These are phyloP conservation scores for Pterulicium gracile DNA, from an alignment of 1,284 basidiomycete genomes.

Conservation along the genomic window DNA sequence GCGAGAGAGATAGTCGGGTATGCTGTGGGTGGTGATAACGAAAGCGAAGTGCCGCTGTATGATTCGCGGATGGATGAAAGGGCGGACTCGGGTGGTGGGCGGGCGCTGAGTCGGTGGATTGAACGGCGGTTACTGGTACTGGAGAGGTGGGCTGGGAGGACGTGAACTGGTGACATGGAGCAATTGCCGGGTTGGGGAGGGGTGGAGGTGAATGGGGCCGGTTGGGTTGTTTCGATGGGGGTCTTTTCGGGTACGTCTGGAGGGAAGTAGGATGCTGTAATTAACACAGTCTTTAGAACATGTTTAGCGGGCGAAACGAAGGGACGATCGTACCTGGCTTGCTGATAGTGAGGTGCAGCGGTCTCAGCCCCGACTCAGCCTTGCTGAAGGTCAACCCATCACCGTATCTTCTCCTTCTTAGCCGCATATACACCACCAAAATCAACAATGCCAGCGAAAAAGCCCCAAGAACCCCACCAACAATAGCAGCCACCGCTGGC, in stretches of 20 bases:
- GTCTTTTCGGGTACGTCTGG: no score
- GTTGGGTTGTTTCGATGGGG: no score
- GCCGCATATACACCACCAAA: not conserved
- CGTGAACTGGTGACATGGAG: no score
- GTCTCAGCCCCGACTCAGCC: not conserved
- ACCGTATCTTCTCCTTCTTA: not conserved
- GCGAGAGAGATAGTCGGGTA: not conserved
- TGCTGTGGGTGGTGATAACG: not conserved
- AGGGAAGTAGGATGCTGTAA: no score
- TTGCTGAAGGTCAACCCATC: not conserved
- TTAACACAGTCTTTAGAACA: not conserved
- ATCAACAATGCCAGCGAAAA: not conserved
- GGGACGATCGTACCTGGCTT: not conserved
- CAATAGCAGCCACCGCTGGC: not conserved
- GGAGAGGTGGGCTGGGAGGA: no score
- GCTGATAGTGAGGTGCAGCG: not conserved
- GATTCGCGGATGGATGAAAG: not conserved
- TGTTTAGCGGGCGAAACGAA: not conserved
- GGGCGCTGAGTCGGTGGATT: no score
- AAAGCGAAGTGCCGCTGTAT: not conserved
- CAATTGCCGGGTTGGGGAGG: no score
- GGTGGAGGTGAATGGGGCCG: no score
- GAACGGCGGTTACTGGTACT: no score
- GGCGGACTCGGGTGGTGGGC: not conserved
- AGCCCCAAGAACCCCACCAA: not conserved